Base-by-base conservation (phyloP, 2,329 filamentous ascomycete genomes). In the Sporothrix luriei region DNA sequence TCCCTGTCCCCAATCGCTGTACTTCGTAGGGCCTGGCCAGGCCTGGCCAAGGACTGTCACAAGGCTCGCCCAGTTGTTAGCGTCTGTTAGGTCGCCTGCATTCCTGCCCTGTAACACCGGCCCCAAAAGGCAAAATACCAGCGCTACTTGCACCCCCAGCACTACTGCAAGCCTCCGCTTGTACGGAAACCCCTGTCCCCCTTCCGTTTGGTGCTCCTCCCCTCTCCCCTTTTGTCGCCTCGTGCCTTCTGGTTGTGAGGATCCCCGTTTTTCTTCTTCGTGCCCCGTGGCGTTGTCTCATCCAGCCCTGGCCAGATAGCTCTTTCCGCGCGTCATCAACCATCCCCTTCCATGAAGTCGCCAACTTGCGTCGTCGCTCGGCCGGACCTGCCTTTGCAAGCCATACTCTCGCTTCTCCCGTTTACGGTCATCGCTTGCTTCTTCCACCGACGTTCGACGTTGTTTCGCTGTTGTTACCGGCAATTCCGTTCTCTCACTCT, bases 331-430 rank as follows among this genome's bases (percentile, higher is more conserved):
- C 33, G 26, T 33, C n/a, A n/a, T 19, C 38, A 43, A 33, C 19
- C 21, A 38, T 62, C 57, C 57, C 55, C 55, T 62, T 62, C 57
- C 57, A 11, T 33, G 52, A 7, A 14, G 54, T 38, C 29, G 29
- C 38, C 40, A 16, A 43, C 57, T 6, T 62, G 26, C 38, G 57
- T 62, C 57, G 55, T 59, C 16, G 54, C 19, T 46, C 57, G 7
- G 57, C 16, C 29, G 54, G 54, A 57, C 54, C 54, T 57, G 7
- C 21, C 57, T 43, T 14, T 62, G 57, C 38, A 26, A 62, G 21
- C 24, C 57, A 6, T 46, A 19, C 40, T 33, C 33, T 61, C 33
- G 33, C 33, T 59, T 21, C 55, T 24, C 43, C 38, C 26, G 3
- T 24, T 19, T 61, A 46, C 26, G 57, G n/a, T 19, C 38, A 14